Conservation (phyloP, 148 eudicot species). For the Chenopodium berlandieri region DNA sequence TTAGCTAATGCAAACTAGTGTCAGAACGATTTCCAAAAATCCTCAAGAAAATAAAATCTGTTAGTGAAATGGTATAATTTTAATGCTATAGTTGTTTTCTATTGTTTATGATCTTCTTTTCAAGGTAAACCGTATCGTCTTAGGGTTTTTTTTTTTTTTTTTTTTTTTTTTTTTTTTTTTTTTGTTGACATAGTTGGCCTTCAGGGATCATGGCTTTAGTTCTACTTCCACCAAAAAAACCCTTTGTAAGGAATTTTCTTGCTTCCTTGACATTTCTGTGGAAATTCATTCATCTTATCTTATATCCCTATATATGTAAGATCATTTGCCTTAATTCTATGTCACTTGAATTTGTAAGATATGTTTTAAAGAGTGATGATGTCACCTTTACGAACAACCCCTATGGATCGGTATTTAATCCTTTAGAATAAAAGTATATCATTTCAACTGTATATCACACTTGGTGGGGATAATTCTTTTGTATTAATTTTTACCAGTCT, state of each 20-base stretch:
- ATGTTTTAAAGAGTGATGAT: not conserved
- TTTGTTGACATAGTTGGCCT: too few species aligned
- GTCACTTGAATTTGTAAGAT: not conserved
- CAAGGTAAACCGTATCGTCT: too few species aligned
- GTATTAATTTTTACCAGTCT: not conserved
- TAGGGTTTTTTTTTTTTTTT: too few species aligned
- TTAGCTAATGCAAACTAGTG: not conserved
- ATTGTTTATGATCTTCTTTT: too few species aligned
- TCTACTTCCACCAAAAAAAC: too few species aligned
- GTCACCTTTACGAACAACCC: not conserved
- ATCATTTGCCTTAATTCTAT: not conserved
- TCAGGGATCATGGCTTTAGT: too few species aligned
- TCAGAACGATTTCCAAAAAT: too few species aligned
- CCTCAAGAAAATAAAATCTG: too few species aligned
- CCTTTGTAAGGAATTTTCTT: too few species aligned
- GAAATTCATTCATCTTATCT: not conserved
- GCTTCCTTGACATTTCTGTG: not conserved
- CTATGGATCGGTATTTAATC: not conserved
- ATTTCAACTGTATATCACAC: not conserved
- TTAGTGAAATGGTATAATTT: too few species aligned
- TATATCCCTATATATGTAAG: not conserved
- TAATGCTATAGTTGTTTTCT: not conserved
- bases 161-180: too few species aligned
- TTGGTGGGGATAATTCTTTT: not conserved
- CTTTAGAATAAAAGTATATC: not conserved